These are phyloP conservation scores for Isabelozyma gotoi DNA, from an alignment of 805 yeast genomes.

Conservation along the genomic window DNA sequence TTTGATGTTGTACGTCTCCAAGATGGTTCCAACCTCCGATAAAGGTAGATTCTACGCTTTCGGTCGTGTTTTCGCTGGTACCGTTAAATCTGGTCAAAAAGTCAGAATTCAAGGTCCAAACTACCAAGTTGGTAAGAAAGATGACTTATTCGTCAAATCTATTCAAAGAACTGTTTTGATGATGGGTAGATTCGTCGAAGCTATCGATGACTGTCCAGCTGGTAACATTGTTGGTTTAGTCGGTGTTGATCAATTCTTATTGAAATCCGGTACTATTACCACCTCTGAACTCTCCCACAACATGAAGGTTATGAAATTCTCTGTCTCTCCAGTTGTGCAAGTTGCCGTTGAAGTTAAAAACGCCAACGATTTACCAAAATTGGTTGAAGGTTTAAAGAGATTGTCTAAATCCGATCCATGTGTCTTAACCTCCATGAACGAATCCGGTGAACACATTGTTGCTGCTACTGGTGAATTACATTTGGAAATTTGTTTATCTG, in stretches of 20 bases:
- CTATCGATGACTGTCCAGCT: slow-evolving; percentile 99
- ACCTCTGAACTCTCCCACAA: slow-evolving; percentile 96
- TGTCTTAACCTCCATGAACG: slow-evolving; percentile 83
- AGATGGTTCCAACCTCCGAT: slow-evolving; percentile 99
- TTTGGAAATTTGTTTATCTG: slow-evolving; percentile 94
- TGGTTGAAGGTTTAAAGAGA: slow-evolving; percentile 99
- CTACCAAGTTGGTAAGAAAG: slow-evolving; percentile 98
- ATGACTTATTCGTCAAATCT: slow-evolving; percentile 94
- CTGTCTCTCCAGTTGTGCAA: slow-evolving; percentile 99
- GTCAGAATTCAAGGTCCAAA: slow-evolving; percentile 99
- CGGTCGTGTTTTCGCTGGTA: slow-evolving; percentile 99
- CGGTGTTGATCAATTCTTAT: slow-evolving; percentile 99
- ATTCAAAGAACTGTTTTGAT: slow-evolving; percentile 98
- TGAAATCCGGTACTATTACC: slow-evolving; percentile 99
- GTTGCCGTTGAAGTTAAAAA: slow-evolving; percentile 99
- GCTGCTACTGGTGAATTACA: slow-evolving; percentile 99
- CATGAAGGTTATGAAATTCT: slow-evolving; percentile 99
- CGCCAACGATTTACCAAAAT: slow-evolving; percentile 98
- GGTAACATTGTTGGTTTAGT: slow-evolving; percentile 99
- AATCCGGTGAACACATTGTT: slow-evolving; percentile 99
- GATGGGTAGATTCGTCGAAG: slow-evolving; percentile 99
- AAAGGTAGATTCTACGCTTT: slow-evolving; percentile 99
- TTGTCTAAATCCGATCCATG: slow-evolving; percentile 99
- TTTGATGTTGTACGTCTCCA: slow-evolving; percentile 98
- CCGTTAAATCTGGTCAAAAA: slow-evolving; percentile 98